Evolutionary conservation across 306 rosid species (phyloP).

Genomic region (Leucaena leucocephala): DNA sequence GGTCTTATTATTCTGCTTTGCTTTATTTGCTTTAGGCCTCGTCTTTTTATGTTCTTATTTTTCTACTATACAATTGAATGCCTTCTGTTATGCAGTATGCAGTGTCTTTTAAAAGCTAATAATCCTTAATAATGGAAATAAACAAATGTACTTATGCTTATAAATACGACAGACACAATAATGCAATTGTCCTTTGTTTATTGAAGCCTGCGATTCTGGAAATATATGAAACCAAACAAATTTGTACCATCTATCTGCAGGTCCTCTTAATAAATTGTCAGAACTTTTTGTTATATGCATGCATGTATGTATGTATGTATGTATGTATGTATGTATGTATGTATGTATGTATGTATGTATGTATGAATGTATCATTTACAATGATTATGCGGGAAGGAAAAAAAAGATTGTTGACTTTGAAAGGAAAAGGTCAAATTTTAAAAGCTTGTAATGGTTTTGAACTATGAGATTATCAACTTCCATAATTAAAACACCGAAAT

Average conservation of each 20-base stretch:
- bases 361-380: too few relatives aligned
- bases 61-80: too few relatives aligned
- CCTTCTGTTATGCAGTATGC: too few relatives aligned
- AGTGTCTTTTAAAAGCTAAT: too few relatives aligned
- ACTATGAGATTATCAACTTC: conserved; percentile 17
- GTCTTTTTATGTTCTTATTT: too few relatives aligned
- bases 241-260: conserved; percentile 27
- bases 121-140: conserved; percentile 30
- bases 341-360: too few relatives aligned
- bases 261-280: conserved; percentile 9
- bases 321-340: too few relatives aligned
- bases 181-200: conserved; percentile 40
- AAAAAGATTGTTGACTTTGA: not conserved
- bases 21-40: too few relatives aligned
- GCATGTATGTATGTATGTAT: too few relatives aligned
- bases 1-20: too few relatives aligned
- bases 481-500: conserved; percentile 17
- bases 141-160: conserved; percentile 28
- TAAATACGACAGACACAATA: conserved; percentile 45
- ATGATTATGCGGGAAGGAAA: not conserved
- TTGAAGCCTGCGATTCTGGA: conserved; percentile 36
- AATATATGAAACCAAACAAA: conserved; percentile 44
- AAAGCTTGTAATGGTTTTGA: not conserved
- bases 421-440: not conserved
- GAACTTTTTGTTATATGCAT: not conserved